Conservation (phyloP, 2,329 filamentous ascomycete genomes). For the Zymoseptoria crescenta region DNA sequence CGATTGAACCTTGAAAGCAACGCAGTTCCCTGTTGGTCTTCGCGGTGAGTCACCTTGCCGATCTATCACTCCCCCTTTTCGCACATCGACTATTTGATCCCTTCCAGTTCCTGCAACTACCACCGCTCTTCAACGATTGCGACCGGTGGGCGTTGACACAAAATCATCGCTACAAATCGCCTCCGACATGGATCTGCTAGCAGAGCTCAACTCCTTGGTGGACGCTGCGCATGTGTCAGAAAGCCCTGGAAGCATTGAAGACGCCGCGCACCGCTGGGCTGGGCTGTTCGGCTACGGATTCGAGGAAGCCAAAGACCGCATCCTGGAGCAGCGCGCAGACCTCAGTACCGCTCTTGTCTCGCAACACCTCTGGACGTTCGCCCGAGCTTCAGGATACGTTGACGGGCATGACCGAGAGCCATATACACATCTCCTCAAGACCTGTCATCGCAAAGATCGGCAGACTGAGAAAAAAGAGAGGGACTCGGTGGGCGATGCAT, state of each 20-base stretch:
- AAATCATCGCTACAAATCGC: not conserved
- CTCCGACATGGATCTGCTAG: not conserved
- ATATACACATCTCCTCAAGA: not conserved
- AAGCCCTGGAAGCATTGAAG: not conserved
- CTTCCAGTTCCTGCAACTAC: not conserved
- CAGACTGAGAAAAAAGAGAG: not conserved
- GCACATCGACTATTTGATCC: not conserved
- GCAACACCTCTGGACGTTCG: not conserved
- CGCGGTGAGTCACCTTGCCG: too few relatives aligned
- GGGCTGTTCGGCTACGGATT: not conserved
- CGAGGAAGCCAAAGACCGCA: not conserved
- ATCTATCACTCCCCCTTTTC: too few relatives aligned
- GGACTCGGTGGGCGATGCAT: not conserved
- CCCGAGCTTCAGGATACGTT: not conserved
- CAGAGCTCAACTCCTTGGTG: not conserved
- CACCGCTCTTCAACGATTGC: not conserved
- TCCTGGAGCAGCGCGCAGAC: not conserved
- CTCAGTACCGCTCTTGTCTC: not conserved
- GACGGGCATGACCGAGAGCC: not conserved
- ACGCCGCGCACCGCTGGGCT: not conserved
- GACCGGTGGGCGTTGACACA: not conserved
- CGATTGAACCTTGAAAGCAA: too few relatives aligned
- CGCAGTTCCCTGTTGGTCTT: too few relatives aligned
- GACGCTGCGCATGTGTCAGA: not conserved
- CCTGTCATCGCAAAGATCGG: not conserved